These are phyloP conservation scores for Thelephora aurantiotincta DNA, from an alignment of 768 basidiomycete genomes.

Conservation along the genomic window DNA sequence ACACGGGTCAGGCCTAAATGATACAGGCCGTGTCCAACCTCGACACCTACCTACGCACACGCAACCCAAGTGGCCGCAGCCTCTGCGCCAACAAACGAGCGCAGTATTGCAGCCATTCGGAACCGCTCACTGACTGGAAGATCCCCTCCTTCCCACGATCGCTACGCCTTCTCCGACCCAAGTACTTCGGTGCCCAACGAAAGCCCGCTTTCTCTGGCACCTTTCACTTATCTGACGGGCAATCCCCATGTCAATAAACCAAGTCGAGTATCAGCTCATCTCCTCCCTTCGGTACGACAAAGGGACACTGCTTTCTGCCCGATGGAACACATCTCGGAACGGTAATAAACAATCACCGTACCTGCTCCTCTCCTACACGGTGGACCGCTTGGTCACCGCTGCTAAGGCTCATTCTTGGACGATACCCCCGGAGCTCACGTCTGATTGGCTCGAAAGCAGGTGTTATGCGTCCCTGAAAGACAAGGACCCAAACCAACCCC, in stretches of 20 bases:
- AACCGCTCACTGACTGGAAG: too few species aligned
- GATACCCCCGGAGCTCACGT: constrained; percentile 21
- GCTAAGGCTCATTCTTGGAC: constrained; percentile 38
- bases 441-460: constrained; percentile 22
- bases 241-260: constrained; percentile 4
- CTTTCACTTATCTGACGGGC: background rate
- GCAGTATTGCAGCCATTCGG: too few species aligned
- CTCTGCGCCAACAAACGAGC: too few species aligned
- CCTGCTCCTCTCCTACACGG: constrained; percentile 46
- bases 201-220: background rate
- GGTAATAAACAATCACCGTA: constrained; percentile 39
- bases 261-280: background rate
- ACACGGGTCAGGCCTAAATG: too few species aligned
- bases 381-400: constrained; percentile 42
- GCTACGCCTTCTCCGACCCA: too few species aligned
- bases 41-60: too few species aligned
- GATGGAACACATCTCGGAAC: constrained; percentile 43
- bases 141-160: too few species aligned
- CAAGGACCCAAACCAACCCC: constrained; percentile 1
- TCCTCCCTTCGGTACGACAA: background rate
- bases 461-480: constrained; percentile 32
- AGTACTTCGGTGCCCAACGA: background rate
- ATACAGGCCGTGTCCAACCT: too few species aligned
- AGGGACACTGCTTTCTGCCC: constrained; percentile 20
- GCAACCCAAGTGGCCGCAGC: too few species aligned